These are phyloP conservation scores for Leishmania martiniquensis DNA, from an alignment of 208 protist species.

Conservation along the genomic window DNA sequence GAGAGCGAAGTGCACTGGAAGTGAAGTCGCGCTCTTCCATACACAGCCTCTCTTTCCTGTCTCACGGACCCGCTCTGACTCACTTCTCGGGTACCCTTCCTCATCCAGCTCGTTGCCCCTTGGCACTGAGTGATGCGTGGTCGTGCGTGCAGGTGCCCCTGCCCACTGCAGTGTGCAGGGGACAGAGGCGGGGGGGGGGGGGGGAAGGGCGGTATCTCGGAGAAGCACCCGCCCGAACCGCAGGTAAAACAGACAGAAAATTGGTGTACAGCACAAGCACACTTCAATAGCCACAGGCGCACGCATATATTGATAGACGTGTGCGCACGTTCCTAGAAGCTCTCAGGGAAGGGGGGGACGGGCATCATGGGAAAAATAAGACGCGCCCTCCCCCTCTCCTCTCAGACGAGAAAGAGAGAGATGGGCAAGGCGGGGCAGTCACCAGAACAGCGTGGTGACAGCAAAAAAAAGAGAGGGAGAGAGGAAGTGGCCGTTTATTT, in stretches of 20 bases:
- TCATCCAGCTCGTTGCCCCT: background rate
- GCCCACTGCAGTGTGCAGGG: background rate
- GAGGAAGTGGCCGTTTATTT: no score
- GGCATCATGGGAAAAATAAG: background rate
- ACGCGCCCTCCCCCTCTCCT: background rate
- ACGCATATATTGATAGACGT: background rate
- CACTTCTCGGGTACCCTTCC: background rate
- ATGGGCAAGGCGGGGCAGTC: no score
- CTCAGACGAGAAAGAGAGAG: no score
- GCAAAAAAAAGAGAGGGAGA: background rate
- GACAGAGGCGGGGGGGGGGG: no score
- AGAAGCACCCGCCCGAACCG: background rate
- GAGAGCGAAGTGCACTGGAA: background rate
- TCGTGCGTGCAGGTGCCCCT: background rate
- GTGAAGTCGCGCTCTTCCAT: background rate
- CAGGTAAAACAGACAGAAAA: background rate
- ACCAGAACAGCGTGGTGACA: background rate
- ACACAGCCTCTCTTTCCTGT: no score
- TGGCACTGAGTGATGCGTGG: background rate
- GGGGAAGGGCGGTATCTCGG: background rate
- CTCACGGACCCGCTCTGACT: background rate
- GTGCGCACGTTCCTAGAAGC: background rate
- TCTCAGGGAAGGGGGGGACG: background rate
- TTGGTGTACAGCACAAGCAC: background rate
- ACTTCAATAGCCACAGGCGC: background rate